Evolutionary conservation across 2,329 filamentous ascomycete genomes (phyloP).

Genomic region (Aspergillus quadrilineatus): DNA sequence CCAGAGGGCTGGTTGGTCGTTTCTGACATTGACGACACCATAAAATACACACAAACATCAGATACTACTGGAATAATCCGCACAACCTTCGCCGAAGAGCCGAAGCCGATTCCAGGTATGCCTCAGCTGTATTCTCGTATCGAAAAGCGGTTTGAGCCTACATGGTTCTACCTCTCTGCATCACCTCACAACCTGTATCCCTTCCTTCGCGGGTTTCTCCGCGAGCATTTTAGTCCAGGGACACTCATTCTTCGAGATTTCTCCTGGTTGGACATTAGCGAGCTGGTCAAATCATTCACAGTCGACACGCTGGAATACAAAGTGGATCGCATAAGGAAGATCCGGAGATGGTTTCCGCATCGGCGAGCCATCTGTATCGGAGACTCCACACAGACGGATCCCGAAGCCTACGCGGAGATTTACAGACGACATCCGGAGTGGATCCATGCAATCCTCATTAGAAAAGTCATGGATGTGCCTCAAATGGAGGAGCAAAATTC

Average conservation of each 20-base stretch:
- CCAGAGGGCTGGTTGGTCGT: slow-evolving; percentile 81
- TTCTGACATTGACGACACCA: slow-evolving; percentile 91
- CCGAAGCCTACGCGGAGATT: slow-evolving; percentile 83
- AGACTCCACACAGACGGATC: slow-evolving; percentile 88
- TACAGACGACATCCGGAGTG: slow-evolving; percentile 68
- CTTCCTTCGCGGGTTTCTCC: slow-evolving; percentile 74
- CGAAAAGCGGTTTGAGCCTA: slow-evolving; percentile 57
- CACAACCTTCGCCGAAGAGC: slow-evolving; percentile 77
- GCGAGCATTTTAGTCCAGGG: slow-evolving; percentile 69
- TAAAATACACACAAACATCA: slow-evolving; percentile 83
- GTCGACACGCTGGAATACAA: slow-evolving; percentile 85
- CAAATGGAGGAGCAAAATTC: slow-evolving; percentile 74
- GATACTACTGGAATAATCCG: slow-evolving; percentile 77
- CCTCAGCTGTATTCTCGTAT: slow-evolving; percentile 75
- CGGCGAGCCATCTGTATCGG: slow-evolving; percentile 81
- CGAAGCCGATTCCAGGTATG: slow-evolving; percentile 74
- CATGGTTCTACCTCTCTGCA: slow-evolving; percentile 91
- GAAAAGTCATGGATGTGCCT: slow-evolving; percentile 75
- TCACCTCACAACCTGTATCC: slow-evolving; percentile 94
- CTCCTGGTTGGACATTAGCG: slow-evolving; percentile 79
- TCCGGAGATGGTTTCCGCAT: slow-evolving; percentile 74
- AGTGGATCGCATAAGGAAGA: slow-evolving; percentile 71
- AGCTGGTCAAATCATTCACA: slow-evolving; percentile 75
- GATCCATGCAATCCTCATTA: slow-evolving; percentile 81
- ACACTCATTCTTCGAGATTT: slow-evolving; percentile 82